A percentile compares a stretch with the other conserved stretches of the same genome.
Evolutionary conservation across 2,329 filamentous ascomycete genomes (phyloP).

Genomic region (Sclerotinia subarctica): DNA sequence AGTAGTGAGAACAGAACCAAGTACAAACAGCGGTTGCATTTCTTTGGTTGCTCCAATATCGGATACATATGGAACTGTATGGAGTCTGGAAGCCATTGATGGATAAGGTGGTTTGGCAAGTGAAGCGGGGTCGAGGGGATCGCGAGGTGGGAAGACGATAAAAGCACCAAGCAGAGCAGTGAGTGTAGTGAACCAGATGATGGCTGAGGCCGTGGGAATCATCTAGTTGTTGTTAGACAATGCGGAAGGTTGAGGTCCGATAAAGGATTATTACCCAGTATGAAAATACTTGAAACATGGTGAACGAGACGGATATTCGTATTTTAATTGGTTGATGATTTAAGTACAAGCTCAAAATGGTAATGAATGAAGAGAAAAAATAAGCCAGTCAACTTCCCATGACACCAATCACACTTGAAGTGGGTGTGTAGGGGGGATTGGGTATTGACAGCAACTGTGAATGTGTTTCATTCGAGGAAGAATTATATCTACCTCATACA

Average conservation of each 20-base stretch:
- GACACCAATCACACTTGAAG: not conserved
- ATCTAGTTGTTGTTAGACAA: conserved; percentile 41
- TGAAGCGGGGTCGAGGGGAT: not conserved
- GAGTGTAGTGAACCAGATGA: conserved; percentile 17
- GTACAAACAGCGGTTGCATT: conserved; percentile 76
- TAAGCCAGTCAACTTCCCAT: not conserved
- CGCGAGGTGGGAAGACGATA: conserved; percentile 13
- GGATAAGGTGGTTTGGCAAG: conserved; percentile 52
- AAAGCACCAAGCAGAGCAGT: conserved; percentile 4
- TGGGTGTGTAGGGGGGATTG: not conserved
- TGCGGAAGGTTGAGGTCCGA: conserved; percentile 50
- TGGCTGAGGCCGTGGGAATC: conserved; percentile 15
- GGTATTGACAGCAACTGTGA: not conserved
- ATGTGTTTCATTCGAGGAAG: not conserved
- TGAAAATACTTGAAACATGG: conserved; percentile 42
- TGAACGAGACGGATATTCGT: not conserved
- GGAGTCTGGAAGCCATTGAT: conserved; percentile 53
- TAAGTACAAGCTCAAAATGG: not conserved
- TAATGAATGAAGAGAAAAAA: not conserved
- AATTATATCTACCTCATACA: not conserved
- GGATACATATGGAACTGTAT: conserved; percentile 70
- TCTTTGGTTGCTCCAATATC: conserved; percentile 55
- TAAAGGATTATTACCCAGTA: conserved; percentile 35
- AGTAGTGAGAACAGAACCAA: conserved; percentile 67
- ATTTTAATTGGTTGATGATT: not conserved